Evolutionary conservation across 176 grass and related monocot genomes (phyloP).

Genomic region (Poa pratensis): DNA sequence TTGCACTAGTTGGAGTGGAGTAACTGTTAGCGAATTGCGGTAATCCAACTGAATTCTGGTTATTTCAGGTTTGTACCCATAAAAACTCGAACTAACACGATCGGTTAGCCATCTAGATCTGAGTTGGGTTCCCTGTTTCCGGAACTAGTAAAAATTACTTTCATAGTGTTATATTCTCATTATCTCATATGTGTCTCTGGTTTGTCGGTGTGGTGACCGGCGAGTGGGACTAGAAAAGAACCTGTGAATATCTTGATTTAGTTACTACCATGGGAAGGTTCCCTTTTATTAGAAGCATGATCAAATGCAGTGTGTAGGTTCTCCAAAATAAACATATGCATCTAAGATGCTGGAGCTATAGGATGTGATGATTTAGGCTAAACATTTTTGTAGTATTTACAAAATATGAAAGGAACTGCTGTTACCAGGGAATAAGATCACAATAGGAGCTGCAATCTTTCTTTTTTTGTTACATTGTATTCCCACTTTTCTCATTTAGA

Average conservation of each 20-base stretch:
- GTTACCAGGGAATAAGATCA: neutral
- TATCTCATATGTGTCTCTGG: neutral
- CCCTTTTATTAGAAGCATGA: neutral
- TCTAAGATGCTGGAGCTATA: neutral
- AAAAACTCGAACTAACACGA: neutral
- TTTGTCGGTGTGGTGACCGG: neutral
- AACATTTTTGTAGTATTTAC: neutral
- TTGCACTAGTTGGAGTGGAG: neutral
- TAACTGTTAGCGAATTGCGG: neutral
- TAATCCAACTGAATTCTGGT: neutral
- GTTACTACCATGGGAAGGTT: neutral
- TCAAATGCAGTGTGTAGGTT: neutral
- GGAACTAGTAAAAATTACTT: neutral
- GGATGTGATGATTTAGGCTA: neutral
- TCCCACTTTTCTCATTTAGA: neutral
- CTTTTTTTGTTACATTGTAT: neutral
- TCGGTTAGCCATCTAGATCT: slow-evolving; percentile 15
- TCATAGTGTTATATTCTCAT: neutral
- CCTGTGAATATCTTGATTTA: neutral
- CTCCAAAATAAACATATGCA: neutral
- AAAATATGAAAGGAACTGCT: neutral
- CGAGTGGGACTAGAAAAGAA: neutral
- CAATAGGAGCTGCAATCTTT: neutral
- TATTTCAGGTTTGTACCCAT: neutral
- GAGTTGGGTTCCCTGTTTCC: neutral